Base-by-base conservation (phyloP, 805 yeast genomes). In the Kurtzmaniella fragi region DNA sequence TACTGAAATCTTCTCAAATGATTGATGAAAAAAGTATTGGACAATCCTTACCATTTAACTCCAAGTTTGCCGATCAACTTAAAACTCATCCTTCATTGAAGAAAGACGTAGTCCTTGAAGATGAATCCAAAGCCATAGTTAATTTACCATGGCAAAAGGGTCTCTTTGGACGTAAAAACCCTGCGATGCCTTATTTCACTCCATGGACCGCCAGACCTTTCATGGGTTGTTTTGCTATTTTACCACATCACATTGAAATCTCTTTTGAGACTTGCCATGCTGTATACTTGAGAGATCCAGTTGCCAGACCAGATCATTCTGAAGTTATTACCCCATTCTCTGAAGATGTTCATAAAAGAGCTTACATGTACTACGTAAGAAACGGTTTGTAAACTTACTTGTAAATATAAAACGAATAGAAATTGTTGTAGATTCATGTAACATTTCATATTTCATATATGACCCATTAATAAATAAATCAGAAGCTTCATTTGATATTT, bases 121-220 rank as follows among this genome's bases (percentile, higher is more conserved):
- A 77, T 44, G 84, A 78, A 49, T 42, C 68, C 13, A 53, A 56
- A 34, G 73, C 78, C 5, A 57, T 60, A 25, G 73, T 87, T 37
- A 52, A 67, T 28, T 68, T 89, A 42, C 96, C 95, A 41, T 86
- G 93, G 90, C 95, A 88, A 63, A 72, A 71, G 41, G 70, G 73
- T 37, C 71, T 84, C 45, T 88, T 74, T 61, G 98, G 98, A 16
- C 82, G 95, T 53, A 62, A 78, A 48, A 83, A 86, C 39, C 82
- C 89, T 12, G 55, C 70, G 13, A 89, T 85, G 65, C 77, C 90
- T 3, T 93, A 83, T 64, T 93, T 91, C 71, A 88, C 98, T 2
- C 99, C 99, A 38, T 93, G 97, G 97, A 75, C 82, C 43, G 95
- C 96, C 48, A 83, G 96, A 65, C 93, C 88, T 32, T 93, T 91